phyloP scores from a whole-genome alignment of 768 basidiomycete genomes.

The Mrakia hoshinonis region DNA sequence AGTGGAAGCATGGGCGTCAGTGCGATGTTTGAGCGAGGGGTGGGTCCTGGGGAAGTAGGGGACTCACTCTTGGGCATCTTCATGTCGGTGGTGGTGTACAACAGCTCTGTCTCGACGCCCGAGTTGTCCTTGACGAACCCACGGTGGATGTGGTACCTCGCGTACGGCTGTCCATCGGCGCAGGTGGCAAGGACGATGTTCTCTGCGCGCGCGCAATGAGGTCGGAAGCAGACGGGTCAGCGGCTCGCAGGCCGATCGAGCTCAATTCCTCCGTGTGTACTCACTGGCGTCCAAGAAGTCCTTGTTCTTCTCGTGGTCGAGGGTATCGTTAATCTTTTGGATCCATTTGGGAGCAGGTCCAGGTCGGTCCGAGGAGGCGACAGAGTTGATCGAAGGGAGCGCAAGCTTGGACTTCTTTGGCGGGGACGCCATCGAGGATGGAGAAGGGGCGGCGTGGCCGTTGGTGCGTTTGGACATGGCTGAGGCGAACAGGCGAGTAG shows the following conservation, averaged over 20 bases:
- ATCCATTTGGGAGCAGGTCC: not conserved
- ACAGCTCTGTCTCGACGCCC: not conserved
- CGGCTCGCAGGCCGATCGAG: too few species aligned
- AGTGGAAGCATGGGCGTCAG: too few species aligned
- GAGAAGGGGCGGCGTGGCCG: too few species aligned
- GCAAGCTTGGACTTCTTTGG: too few species aligned
- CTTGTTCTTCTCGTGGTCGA: conserved; percentile 10
- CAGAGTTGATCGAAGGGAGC: not conserved
- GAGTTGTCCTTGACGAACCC: conserved; percentile 1
- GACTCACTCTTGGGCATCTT: conserved; percentile 1
- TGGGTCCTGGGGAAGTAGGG: not conserved
- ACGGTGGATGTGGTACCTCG: conserved; percentile 18
- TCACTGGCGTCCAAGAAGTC: conserved; percentile 6
- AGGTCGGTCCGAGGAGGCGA: not conserved
- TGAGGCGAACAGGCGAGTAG: too few species aligned
- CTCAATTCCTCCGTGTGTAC: not conserved
- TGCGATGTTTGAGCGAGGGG: not conserved
- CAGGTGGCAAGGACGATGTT: conserved; percentile 17
- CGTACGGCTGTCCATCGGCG: not conserved
- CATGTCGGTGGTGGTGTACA: conserved; percentile 6
- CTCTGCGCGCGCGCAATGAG: not conserved
- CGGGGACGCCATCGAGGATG: too few species aligned
- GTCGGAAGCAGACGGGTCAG: not conserved
- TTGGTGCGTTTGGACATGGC: too few species aligned
- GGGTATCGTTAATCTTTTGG: not conserved